Base-by-base conservation (phyloP, 108 stramenopile species). In the Fragilaria radians region DNA sequence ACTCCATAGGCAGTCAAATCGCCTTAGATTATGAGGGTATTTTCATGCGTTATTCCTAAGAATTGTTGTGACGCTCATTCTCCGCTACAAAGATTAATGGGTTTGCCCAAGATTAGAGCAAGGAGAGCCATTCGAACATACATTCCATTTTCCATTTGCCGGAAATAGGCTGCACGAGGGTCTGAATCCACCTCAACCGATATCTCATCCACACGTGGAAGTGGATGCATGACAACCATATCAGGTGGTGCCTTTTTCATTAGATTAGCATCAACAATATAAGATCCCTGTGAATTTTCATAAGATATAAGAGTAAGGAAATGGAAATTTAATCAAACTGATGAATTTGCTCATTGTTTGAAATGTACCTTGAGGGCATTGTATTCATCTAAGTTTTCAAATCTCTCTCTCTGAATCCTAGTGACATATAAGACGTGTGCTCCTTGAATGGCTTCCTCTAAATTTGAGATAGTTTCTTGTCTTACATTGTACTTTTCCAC, bases 71-170 rank as follows among this genome's bases (percentile, higher is more conserved):
- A n/a, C n/a, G n/a, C n/a, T n/a, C n/a, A n/a, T n/a, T n/a, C n/a
- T n/a, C n/a, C n/a, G n/a, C n/a, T n/a, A n/a, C n/a, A n/a, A n/a
- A n/a, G n/a, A n/a, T n/a, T n/a, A n/a, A n/a, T n/a, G n/a, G 72
- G 65, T 33, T 59, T 46, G 36, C 83, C 86, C 33, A 94, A 65
- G 5, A 95, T 60, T 30, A 94, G 67, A 5, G 92, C 86, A 56
- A 99, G 61, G 60, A 99, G 59, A 28, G 98, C 97, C 94, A 96
- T 96, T 48, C 98, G 89, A 33, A 93, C 92, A 74, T 70, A 96
- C 94, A 99, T 95, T 14, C 98, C 98, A 78, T 99, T 96, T 61
- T 92, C 89, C 97, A 96, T 96, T 79, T 99, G 96, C 49, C 95
- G 73, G 70, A 97, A 98, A 62, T 99, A 99, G 18, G 94, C 95